A percentile compares a stretch with the other conserved stretches of the same genome.
Evolutionary conservation across 495 filamentous ascomycete genomes (phyloP).

Genomic region (Sabuloglossum arenarium): DNA sequence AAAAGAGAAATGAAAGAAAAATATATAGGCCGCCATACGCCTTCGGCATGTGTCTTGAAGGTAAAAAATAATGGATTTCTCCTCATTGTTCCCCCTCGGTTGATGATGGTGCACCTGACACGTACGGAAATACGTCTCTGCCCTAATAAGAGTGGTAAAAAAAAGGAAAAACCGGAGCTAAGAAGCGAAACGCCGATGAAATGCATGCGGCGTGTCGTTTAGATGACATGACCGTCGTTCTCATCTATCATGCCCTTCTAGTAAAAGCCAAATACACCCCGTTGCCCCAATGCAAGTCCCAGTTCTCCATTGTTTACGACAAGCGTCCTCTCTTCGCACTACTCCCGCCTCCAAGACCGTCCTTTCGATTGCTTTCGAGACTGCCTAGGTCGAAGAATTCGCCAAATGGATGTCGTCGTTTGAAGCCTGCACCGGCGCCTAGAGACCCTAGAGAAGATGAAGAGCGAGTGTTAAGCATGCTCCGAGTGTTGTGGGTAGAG

Average conservation of each 20-base stretch:
- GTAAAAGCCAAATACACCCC: not conserved
- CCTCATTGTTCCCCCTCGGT: no score
- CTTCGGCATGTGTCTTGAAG: no score
- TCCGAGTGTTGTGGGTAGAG: constrained; percentile 20
- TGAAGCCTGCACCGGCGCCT: constrained; percentile 45
- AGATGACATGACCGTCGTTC: not conserved
- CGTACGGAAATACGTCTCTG: not conserved
- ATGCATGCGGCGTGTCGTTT: not conserved
- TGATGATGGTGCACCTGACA: not conserved
- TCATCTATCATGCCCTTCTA: constrained; percentile 1
- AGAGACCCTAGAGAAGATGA: constrained; percentile 21
- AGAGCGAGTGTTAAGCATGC: constrained; percentile 22
- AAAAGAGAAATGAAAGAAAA: no score
- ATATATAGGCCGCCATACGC: no score
- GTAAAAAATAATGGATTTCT: no score
- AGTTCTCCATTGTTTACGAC: not conserved
- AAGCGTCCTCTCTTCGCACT: constrained; percentile 46
- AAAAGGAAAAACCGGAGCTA: not conserved
- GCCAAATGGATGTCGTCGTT: constrained; percentile 52
- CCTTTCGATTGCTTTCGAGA: constrained; percentile 35
- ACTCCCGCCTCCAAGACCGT: constrained; percentile 38
- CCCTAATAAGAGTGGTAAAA: not conserved
- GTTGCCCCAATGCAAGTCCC: not conserved
- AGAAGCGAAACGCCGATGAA: not conserved
- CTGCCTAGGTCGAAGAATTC: constrained; percentile 72